These are phyloP conservation scores for Pichia sp. DNA, from an alignment of 1,139 yeast species.

Conservation along the genomic window DNA sequence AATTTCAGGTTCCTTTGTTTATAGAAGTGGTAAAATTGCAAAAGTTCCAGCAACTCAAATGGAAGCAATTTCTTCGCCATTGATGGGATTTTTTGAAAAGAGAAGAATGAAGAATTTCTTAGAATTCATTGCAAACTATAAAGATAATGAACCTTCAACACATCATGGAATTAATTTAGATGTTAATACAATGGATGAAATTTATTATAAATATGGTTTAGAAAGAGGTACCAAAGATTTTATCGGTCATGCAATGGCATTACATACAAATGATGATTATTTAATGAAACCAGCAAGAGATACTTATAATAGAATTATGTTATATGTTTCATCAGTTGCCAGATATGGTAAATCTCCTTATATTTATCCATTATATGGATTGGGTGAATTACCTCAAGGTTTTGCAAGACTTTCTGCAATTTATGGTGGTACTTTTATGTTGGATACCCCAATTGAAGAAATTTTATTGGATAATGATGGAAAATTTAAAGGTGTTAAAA, in stretches of 20 bases:
- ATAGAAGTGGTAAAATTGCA: slow-evolving; percentile 83
- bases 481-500: slow-evolving; percentile 76
- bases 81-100: slow-evolving; percentile 95
- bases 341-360: slow-evolving; percentile 96
- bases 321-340: slow-evolving; percentile 87
- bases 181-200: slow-evolving; percentile 85
- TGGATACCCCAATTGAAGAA: slow-evolving; percentile 93
- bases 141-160: slow-evolving; percentile 71
- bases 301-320: slow-evolving; percentile 75
- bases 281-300: slow-evolving; percentile 87
- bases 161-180: slow-evolving; percentile 87
- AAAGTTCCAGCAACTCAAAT: slow-evolving; percentile 90
- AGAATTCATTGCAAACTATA: slow-evolving; percentile 78
- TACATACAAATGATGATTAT: slow-evolving; percentile 91
- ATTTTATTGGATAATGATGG: slow-evolving; percentile 65
- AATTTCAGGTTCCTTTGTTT: slow-evolving; percentile 90
- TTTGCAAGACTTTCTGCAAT: slow-evolving; percentile 96
- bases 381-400: slow-evolving; percentile 98
- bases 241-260: slow-evolving; percentile 98
- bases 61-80: slow-evolving; percentile 85
- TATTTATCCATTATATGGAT: slow-evolving; percentile 90
- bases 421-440: slow-evolving; percentile 98
- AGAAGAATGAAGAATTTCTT: slow-evolving; percentile 89
- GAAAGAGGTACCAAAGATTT: slow-evolving; percentile 94
- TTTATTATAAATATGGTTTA: slow-evolving; percentile 81